Evolutionary conservation across 164 flowering plant genomes (phyloP).

Genomic region (Aristolochia fimbriata): DNA sequence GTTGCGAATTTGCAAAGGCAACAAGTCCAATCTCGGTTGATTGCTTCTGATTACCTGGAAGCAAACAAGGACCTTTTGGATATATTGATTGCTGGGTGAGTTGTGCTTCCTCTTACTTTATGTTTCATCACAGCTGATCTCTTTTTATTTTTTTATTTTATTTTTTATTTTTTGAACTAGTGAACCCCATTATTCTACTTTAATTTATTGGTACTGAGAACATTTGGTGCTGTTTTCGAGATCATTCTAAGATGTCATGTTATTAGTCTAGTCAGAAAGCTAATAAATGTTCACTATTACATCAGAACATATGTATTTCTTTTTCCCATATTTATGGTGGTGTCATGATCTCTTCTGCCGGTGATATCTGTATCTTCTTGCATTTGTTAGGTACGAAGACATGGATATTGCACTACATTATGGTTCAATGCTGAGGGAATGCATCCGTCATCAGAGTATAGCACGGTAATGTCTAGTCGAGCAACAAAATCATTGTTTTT

Average conservation of each 20-base stretch:
- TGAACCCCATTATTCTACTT: no score
- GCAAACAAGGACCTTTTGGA: constrained; percentile 85
- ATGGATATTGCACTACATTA: constrained; percentile 80
- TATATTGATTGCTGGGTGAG: constrained; percentile 65
- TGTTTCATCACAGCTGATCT: not conserved
- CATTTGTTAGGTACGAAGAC: constrained; percentile 54
- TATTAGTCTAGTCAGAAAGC: not conserved
- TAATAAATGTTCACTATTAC: not conserved
- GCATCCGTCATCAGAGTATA: constrained; percentile 91
- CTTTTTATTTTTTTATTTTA: not conserved
- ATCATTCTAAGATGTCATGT: not conserved
- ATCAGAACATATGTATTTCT: not conserved
- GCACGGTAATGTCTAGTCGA: constrained; percentile 26
- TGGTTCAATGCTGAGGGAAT: constrained; percentile 95
- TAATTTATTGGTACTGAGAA: not conserved
- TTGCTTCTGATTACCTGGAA: constrained; percentile 96
- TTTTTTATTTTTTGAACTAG: not conserved
- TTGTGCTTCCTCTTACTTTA: not conserved
- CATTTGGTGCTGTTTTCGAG: not conserved
- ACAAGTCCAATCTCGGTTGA: constrained; percentile 84
- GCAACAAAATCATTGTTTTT: no score
- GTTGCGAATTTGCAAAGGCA: constrained; percentile 97
- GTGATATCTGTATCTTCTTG: no score
- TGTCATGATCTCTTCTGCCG: no score
- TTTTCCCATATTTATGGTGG: not conserved